Percentiles rank a stretch among this genome's conserved stretches.
Conservation (phyloP, 1,139 yeast species). For the Pichia inconspicua region DNA sequence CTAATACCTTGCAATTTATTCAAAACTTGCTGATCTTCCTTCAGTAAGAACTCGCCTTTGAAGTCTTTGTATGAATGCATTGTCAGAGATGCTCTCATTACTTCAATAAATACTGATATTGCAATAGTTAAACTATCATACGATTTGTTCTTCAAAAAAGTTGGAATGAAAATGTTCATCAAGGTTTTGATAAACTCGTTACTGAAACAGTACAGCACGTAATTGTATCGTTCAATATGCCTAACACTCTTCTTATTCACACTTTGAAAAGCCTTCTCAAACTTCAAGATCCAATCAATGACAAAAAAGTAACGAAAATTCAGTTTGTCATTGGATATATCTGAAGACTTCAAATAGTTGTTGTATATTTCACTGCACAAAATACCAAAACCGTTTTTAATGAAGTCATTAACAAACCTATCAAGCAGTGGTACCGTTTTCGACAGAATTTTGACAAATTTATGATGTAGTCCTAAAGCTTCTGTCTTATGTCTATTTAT, state of each 20-base stretch:
- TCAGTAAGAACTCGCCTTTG: constrained; percentile 45
- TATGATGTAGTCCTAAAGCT: background rate
- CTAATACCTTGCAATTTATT: constrained; percentile 39
- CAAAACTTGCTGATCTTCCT: constrained; percentile 47
- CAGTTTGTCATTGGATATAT: constrained; percentile 13
- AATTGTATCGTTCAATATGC: constrained; percentile 41
- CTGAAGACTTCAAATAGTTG: constrained; percentile 17
- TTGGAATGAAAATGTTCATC: constrained; percentile 44
- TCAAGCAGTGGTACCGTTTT: constrained; percentile 25
- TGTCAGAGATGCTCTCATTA: constrained; percentile 45
- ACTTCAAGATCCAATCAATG: constrained; percentile 63
- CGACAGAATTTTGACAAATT: background rate
- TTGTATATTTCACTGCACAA: constrained; percentile 37
- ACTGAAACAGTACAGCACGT: constrained; percentile 60
- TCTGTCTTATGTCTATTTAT: background rate
- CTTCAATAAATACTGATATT: constrained; percentile 60
- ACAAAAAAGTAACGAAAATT: constrained; percentile 49
- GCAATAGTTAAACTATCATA: constrained; percentile 49
- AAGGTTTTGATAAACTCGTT: constrained; percentile 59
- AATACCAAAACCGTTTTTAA: constrained; percentile 71
- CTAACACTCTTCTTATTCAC: constrained; percentile 17
- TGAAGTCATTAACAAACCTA: constrained; percentile 48
- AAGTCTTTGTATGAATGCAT: constrained; percentile 45
- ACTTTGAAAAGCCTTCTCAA: constrained; percentile 28
- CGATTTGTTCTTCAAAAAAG: constrained; percentile 37